Evolutionary conservation across 208 protist genomes (phyloP), one percentile per base, ranked within the genome.

Genomic region (Crithidia bombi): DNA sequence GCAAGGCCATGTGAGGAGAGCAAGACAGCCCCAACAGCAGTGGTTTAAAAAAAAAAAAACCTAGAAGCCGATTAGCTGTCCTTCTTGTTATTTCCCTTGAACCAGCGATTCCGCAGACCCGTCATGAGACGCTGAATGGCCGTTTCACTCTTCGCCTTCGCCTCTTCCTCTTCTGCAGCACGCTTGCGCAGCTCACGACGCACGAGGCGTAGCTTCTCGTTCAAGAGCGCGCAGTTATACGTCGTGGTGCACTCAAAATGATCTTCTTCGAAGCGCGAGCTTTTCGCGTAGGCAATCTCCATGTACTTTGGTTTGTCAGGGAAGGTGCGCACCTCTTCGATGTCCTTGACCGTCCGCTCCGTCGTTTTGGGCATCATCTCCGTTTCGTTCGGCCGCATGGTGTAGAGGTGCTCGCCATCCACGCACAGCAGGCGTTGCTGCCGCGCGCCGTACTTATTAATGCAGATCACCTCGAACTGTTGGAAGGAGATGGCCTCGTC

Each of bases 401-500:
- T 95, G 73, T 92, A 95, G n/a, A 95, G 63, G 57, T 85, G 76
- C 65, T 93, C 83, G 3, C 86, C 87, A 46, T 95, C 90, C n/a
- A 95, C 84, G 61, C 86, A 93, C 26, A 95, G 62, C 41, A 90
- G 58, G 0, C 90, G 83, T 67, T 95, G 90, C 65, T 95, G 87
- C 25, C 90, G 70, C 26, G 84, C 86, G 35, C 90, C 90, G 63
- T 91, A 90, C 41, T 79, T 75, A 55, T 90, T 91, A 44, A 93
- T 93, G 30, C 81, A 74, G 50, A 93, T 93, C 4, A 95, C 87
- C 39, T 95, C 90, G 56, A 95, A 95, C 68, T 92, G 87, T 67
- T 95, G 86, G 58, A 92, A 92, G 15, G 86, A 78, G 9, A 89
- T 30, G 9, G 91, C 88, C 66, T 93, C 84, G 41, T 93, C 86